Evolutionary conservation across 2,329 filamentous ascomycete species (phyloP), one percentile per base, ranked within the genome.

Genomic region (Trichophyton benhamiae): DNA sequence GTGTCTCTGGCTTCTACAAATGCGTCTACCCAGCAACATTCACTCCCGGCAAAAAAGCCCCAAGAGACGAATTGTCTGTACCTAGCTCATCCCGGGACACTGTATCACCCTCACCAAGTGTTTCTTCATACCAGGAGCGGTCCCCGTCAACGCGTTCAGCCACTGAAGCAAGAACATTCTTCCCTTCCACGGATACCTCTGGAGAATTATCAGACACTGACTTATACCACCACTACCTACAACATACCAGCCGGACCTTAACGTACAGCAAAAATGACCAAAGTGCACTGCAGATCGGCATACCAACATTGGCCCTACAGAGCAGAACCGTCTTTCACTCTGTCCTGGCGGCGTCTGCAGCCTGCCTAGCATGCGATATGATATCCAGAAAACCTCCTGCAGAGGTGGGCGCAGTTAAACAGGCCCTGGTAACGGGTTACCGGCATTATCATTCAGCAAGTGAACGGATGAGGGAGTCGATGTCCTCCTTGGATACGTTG

Each of bases 381-480:
- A 66, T 67, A 17, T 38, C 59, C 36, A 61, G 60, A 55, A 42
- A 63, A 22, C 36, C 59, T 13, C n/a, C 38, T 9, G 52, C 61
- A 11, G 49, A 62, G 3, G 25, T 57, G 30, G 49, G 22, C 25
- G 58, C 42, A 11, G 58, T 60, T 13, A 33, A 60, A 30, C 38
- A 33, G 27, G 52, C 62, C 7, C 49, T 66, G 27, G 44, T 64
- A 41, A 61, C 61, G 2, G 66, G 65, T 11, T 67, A 65, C 36
- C 63, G 55, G 15, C 63, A 64, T 44, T 64, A 65, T 57, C 65
- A 63, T 52, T 38, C 58, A 17, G 65, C 66, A 4, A 63, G 57
- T 49, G 62, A 66, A 59, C 59, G 62, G 25, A 67, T 66, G 65
- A 64, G 65, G 44, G 57, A 63, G 22, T 61, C 60, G 33, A 64